Evolutionary conservation across 2,329 filamentous ascomycete species (phyloP), one percentile per base, ranked within the genome.

Genomic region (Drechslerella coelobrocha): DNA sequence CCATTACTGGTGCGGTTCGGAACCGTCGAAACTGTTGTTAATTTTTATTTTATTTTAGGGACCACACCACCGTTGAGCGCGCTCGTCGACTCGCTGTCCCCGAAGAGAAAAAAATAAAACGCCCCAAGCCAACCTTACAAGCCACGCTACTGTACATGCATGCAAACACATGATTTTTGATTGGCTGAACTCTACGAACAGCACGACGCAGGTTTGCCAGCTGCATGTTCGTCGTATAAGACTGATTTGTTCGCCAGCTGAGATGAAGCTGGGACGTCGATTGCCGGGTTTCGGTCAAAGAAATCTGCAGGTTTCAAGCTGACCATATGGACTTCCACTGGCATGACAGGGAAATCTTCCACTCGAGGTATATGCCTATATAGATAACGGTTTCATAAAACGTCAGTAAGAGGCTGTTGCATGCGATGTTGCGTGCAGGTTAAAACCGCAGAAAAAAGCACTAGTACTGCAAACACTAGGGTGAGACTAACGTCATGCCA

Each of bases 401-500:
- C 45, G 51, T 68, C 31, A 68, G 55, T 61, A 60, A 51, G 55
- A 12, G 63, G 63, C 41, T 71, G 45, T 34, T 62, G 52, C 48
- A 62, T 53, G 45, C 55, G 56, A 41, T 24, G 21, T 29, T 21
- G 39, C 12, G 10, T 14, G 17, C 23, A 19, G 19, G 10, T 9
- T 12, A 43, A 21, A 24, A 27, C 7, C 21, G 17, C 51, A 47
- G 34, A 39, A 10, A n/a, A n/a, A n/a, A n/a, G n/a, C n/a, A n/a
- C n/a, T n/a, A n/a, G n/a, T n/a, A n/a, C n/a, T n/a, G n/a, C n/a
- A n/a, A n/a, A n/a, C n/a, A n/a, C n/a, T n/a, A n/a, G 43, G 41
- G 59, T 60, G 88, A 89, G 75, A 87, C 84, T 73, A 89, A 87
- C 37, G 87, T 89, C 34, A 87, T 83, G 21, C 74, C 81, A 75